Conservation (phyloP, 2,329 filamentous ascomycete species). For the Colletotrichum viniferum region DNA sequence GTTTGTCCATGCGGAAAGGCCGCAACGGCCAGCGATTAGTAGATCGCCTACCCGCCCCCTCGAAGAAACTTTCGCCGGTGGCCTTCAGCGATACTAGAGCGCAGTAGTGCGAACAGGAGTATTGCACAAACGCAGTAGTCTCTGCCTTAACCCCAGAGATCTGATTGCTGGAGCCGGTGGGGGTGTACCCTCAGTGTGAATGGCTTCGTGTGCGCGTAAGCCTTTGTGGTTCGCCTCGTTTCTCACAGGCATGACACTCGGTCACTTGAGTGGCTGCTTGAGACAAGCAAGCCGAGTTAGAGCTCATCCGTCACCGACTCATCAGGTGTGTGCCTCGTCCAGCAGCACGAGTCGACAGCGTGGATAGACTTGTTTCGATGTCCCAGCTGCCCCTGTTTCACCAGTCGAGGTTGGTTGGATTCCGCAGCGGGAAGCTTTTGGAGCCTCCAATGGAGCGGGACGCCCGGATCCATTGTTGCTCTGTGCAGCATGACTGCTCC, state of each 20-base stretch:
- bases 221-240: neutral
- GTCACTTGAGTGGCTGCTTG: neutral
- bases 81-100: neutral
- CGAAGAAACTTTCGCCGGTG: neutral
- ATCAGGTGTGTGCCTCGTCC: neutral
- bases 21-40: neutral
- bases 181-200: neutral
- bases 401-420: neutral
- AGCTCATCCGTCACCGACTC: neutral
- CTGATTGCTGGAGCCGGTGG: neutral
- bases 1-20: neutral
- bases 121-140: neutral
- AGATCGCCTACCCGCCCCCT: constrained; percentile 6
- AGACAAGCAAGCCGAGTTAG: neutral
- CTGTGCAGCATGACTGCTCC: neutral
- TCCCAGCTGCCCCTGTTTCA: neutral
- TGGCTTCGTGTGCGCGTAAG: neutral
- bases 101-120: neutral
- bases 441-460: neutral
- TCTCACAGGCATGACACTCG: neutral
- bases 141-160: neutral
- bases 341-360: neutral
- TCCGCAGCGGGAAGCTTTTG: neutral
- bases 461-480: constrained; percentile 9
- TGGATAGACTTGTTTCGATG: neutral